Evolutionary conservation across 352 stramenopile species (phyloP).

Genomic region (Blastocystis sp.): DNA sequence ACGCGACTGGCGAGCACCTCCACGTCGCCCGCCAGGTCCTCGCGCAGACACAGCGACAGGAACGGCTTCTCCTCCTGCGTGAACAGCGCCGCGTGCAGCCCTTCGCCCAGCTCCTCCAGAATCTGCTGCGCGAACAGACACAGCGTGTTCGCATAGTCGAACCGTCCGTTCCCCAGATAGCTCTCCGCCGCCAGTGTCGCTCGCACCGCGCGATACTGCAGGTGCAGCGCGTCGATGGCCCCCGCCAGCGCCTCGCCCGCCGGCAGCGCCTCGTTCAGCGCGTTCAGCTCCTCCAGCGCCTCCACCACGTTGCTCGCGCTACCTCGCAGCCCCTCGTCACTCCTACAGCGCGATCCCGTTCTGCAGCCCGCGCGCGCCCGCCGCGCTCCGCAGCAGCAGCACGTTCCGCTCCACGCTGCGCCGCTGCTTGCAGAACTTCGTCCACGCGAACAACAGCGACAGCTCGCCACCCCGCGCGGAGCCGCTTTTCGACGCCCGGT

Average conservation of each 20-base stretch:
- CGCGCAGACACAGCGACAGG: not conserved
- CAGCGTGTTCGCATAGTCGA: not conserved
- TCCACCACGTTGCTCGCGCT: not conserved
- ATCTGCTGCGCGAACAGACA: conserved; percentile 4
- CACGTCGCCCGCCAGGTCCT: not conserved
- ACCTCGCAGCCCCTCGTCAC: not conserved
- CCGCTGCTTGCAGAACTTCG: not conserved
- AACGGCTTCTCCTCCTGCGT: not conserved
- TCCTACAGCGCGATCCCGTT: conserved; percentile 3
- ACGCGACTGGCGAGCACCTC: not conserved
- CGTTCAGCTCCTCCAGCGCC: not conserved
- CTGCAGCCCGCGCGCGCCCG: not conserved
- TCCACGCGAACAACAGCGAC: not conserved
- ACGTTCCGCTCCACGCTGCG: not conserved
- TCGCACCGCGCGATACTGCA: not conserved
- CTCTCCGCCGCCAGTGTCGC: not conserved
- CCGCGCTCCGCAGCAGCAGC: not conserved
- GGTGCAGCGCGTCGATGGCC: not conserved
- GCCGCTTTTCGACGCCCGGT: not conserved
- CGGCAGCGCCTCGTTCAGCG: not conserved
- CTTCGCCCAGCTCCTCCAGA: not conserved
- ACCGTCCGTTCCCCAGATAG: not conserved
- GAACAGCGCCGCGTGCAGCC: not conserved
- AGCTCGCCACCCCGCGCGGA: not conserved
- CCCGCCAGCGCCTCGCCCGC: not conserved